Conservation (phyloP, 2,329 filamentous ascomycete species). For the Colletotrichum orbiculare region DNA sequence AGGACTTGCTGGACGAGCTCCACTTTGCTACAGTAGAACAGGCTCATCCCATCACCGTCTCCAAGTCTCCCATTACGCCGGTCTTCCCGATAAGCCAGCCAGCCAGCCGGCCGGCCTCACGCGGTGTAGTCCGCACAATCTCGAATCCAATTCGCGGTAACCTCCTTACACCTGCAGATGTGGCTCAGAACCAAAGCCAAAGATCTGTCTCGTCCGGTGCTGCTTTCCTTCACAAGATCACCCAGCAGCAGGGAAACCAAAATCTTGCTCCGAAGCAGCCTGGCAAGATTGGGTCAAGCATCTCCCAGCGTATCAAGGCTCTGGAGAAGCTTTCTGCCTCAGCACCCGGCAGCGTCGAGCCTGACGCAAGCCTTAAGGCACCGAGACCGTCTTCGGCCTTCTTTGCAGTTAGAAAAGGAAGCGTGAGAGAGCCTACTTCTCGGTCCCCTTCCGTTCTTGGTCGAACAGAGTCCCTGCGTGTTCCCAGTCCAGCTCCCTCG, state of each 20-base stretch:
- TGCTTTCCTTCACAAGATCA: constrained; percentile 64
- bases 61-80: constrained; percentile 84
- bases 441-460: constrained; percentile 59
- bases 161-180: constrained; percentile 58
- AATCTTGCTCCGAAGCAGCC: constrained; percentile 73
- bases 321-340: constrained; percentile 79
- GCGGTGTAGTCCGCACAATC: constrained; percentile 48
- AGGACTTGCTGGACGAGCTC: constrained; percentile 86
- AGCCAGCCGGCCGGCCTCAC: constrained; percentile 46
- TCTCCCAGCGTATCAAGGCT: constrained; percentile 94
- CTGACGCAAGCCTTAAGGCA: constrained; percentile 35
- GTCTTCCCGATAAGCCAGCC: constrained; percentile 57
- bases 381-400: constrained; percentile 62
- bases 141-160: constrained; percentile 57
- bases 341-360: constrained; percentile 44
- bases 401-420: constrained; percentile 65
- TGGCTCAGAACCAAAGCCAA: constrained; percentile 49
- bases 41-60: constrained; percentile 81
- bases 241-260: constrained; percentile 59
- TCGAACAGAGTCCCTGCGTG: constrained; percentile 52
- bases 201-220: constrained; percentile 69
- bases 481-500: constrained; percentile 47
- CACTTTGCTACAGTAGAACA: constrained; percentile 84
- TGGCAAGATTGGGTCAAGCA: constrained; percentile 86
- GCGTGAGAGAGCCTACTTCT: constrained; percentile 51